These are phyloP conservation scores for Annona squamosa DNA, from an alignment of 164 flowering plant species.

Conservation along the genomic window DNA sequence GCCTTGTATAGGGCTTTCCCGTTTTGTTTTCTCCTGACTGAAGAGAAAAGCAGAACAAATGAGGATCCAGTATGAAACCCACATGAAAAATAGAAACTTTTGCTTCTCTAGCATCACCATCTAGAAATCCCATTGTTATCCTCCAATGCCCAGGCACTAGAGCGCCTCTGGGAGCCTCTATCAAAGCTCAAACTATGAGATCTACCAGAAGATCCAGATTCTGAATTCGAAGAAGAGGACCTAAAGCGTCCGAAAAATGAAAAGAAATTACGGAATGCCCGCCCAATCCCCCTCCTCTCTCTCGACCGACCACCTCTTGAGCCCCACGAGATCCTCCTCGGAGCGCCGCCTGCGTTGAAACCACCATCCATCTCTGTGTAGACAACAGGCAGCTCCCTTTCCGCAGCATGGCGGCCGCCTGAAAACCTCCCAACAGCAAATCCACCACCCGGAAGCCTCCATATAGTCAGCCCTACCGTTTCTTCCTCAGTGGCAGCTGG, in stretches of 20 bases:
- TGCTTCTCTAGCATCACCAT: background rate
- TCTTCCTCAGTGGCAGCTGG: constrained; percentile 24
- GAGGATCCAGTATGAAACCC: background rate
- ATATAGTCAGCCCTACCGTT: constrained; percentile 54
- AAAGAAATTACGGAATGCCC: constrained; percentile 34
- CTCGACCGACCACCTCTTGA: constrained; percentile 30
- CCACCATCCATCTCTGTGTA: constrained; percentile 75
- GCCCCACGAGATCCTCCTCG: constrained; percentile 47
- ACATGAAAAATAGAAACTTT: background rate
- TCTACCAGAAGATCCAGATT: constrained; percentile 13
- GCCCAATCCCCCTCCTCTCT: constrained; percentile 39
- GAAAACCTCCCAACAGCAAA: constrained; percentile 76
- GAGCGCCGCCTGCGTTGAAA: constrained; percentile 29
- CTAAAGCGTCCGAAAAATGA: constrained; percentile 41
- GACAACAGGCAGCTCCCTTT: constrained; percentile 55
- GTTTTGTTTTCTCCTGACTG: background rate
- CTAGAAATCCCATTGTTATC: constrained; percentile 21
- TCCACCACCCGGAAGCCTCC: constrained; percentile 84
- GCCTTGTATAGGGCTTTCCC: constrained; percentile 6
- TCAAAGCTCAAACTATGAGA: constrained; percentile 20
- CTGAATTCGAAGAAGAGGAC: constrained; percentile 25
- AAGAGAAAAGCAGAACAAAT: background rate
- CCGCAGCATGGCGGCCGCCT: constrained; percentile 39
- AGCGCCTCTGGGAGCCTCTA: constrained; percentile 30
- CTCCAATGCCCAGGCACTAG: constrained; percentile 42